Evolutionary conservation across 2,329 filamentous ascomycete species (phyloP).

Genomic region (Diaporthe citri): DNA sequence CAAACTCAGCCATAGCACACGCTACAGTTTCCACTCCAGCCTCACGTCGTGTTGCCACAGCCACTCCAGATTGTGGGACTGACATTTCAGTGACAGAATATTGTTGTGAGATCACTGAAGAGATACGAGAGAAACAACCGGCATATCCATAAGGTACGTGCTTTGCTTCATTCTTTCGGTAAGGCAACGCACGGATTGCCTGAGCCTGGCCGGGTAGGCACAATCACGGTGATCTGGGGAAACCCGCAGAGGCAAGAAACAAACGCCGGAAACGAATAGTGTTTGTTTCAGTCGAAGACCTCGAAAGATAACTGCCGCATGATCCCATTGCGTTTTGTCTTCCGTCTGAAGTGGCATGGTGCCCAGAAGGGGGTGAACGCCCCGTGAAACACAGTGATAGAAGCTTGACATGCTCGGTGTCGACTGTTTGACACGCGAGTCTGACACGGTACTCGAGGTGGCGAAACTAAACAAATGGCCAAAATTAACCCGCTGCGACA

Average conservation of each 20-base stretch:
- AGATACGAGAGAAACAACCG: not conserved
- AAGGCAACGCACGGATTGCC: not conserved
- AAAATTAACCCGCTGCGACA: not conserved
- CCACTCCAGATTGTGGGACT: not conserved
- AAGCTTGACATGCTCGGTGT: slow-evolving; percentile 15
- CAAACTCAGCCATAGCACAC: too few relatives aligned
- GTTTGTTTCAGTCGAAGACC: slow-evolving; percentile 15
- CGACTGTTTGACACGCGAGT: slow-evolving; percentile 12
- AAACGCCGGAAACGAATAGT: slow-evolving; percentile 8
- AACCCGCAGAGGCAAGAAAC: slow-evolving; percentile 1
- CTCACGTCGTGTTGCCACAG: too few relatives aligned
- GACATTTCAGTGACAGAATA: too few relatives aligned
- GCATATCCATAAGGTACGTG: not conserved
- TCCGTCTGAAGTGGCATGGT: slow-evolving; percentile 6
- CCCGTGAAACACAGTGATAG: slow-evolving; percentile 23
- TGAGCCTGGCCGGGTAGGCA: not conserved
- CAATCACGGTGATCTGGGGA: slow-evolving; percentile 1
- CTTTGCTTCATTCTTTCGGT: not conserved
- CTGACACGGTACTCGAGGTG: not conserved
- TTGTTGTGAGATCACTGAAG: not conserved
- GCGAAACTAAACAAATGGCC: not conserved
- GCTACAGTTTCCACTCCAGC: not conserved
- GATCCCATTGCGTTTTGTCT: not conserved
- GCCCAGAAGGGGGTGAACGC: slow-evolving; percentile 5
- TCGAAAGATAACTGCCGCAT: slow-evolving; percentile 7